Evolutionary conservation across 306 rosid genomes (phyloP).

Genomic region (Glycine tomentella): DNA sequence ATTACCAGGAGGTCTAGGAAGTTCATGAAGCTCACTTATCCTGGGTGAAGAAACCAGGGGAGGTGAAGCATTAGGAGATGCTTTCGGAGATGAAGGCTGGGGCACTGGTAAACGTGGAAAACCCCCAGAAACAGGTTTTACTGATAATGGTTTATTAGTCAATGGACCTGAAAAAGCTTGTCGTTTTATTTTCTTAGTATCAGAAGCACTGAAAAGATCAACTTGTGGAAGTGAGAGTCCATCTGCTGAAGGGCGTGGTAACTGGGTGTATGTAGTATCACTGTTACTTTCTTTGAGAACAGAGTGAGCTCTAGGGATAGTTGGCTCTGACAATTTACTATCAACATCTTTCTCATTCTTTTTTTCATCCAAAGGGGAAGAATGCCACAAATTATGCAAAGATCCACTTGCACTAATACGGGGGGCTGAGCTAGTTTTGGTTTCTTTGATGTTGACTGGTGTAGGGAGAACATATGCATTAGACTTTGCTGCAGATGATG

Average conservation of each 20-base stretch:
- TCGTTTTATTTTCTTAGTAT: slow-evolving; percentile 61
- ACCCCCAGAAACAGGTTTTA: slow-evolving; percentile 65
- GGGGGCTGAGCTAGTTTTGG: slow-evolving; percentile 54
- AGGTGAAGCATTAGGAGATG: slow-evolving; percentile 77
- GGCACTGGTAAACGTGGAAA: slow-evolving; percentile 64
- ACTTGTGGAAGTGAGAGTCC: slow-evolving; percentile 62
- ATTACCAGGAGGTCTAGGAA: slow-evolving; percentile 89
- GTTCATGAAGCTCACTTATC: slow-evolving; percentile 94
- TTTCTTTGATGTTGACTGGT: slow-evolving; percentile 68
- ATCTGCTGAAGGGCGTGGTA: slow-evolving; percentile 74
- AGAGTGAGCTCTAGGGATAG: slow-evolving; percentile 52
- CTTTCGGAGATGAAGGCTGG: slow-evolving; percentile 80
- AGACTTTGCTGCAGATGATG: slow-evolving; percentile 60
- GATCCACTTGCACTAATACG: slow-evolving; percentile 63
- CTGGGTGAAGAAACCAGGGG: slow-evolving; percentile 77
- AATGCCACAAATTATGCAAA: slow-evolving; percentile 70
- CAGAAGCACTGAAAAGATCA: slow-evolving; percentile 56
- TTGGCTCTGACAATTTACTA: slow-evolving; percentile 54
- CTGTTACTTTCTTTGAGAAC: slow-evolving; percentile 68
- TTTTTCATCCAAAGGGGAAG: slow-evolving; percentile 78
- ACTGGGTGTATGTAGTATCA: slow-evolving; percentile 53
- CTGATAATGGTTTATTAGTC: slow-evolving; percentile 62
- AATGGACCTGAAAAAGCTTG: slow-evolving; percentile 85
- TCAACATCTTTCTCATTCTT: slow-evolving; percentile 66
- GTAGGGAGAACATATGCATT: slow-evolving; percentile 85